Base-by-base conservation (phyloP, 2,329 filamentous ascomycete genomes). In the Zopfia rhizophila region DNA sequence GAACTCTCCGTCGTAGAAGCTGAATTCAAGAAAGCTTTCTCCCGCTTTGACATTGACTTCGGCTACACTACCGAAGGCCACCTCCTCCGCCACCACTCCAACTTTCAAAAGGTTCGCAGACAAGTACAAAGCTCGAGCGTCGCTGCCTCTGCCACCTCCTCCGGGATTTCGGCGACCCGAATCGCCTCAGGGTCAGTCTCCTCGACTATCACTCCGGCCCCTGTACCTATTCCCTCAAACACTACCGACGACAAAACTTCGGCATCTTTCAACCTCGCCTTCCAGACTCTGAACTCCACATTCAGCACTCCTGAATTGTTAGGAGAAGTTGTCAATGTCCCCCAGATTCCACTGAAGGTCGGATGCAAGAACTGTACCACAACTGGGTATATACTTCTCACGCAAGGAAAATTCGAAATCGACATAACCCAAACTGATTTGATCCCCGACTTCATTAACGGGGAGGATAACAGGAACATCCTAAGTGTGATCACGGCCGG, bases 321-420 rank as follows among this genome's bases (percentile, higher is more conserved):
- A 4, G 47, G 48, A 16, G 37, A 37, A 5, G 7, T 55, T 8
- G 24, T 55, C 7, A 29, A 48, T 7, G 19, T 60, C 5, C 61
- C 63, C 8, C 43, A 55, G 19, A 22, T 56, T 11, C 65, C 66
- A 1, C 29, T 68, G 24, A 64, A 63, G 12, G 42, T 72, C n/a
- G 63, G 63, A 10, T 73, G 70, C 55, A 70, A 68, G 47, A 65
- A 66, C 18, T 73, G 70, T 48, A 59, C 63, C 6, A 63, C 66
- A 2, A 56, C 47, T 5, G 70, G 70, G 5, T 57, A 51, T 14
- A 38, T 73, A 10, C 49, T 61, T 3, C 61, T 73, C 7, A 61
- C 63, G 1, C 58, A 68, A 23, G 68, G 68, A 22, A 49, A 56
- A 11, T 62, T 68, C 51, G 51, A 61, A 7, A 58, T 69, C 39